Evolutionary conservation across 371 early-diverging fungal species (phyloP).

Genomic region (Mucor lusitanicus): DNA sequence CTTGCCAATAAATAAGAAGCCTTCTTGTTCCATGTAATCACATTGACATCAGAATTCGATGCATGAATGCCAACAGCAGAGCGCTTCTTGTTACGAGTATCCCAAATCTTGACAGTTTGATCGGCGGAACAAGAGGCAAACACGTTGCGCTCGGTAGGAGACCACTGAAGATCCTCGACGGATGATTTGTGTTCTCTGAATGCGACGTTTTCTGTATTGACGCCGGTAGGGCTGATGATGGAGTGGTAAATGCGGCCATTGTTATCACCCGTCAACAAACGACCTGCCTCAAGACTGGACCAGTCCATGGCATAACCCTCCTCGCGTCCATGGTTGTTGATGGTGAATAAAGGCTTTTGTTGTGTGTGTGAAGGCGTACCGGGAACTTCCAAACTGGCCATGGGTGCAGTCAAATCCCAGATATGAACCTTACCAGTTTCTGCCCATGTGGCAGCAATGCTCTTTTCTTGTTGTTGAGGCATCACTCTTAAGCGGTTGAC

Average conservation of each 20-base stretch:
- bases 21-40: slow-evolving; percentile 92
- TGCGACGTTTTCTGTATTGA: slow-evolving; percentile 70
- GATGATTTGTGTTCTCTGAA: slow-evolving; percentile 86
- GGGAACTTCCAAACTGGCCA: slow-evolving; percentile 79
- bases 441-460: slow-evolving; percentile 90
- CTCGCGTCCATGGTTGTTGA: slow-evolving; percentile 74
- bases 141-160: slow-evolving; percentile 84
- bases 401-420: slow-evolving; percentile 78
- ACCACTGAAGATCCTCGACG: slow-evolving; percentile 97
- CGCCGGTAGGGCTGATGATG: slow-evolving; percentile 57
- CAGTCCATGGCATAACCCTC: slow-evolving; percentile 98
- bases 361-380: slow-evolving; percentile 67
- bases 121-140: slow-evolving; percentile 94
- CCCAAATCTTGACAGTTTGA: slow-evolving; percentile 94
- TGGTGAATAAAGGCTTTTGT: slow-evolving; percentile 75
- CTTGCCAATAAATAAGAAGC: slow-evolving; percentile 87
- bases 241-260: slow-evolving; percentile 82
- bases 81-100: slow-evolving; percentile 78
- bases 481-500: slow-evolving; percentile 88
- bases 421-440: slow-evolving; percentile 94
- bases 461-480: slow-evolving; percentile 60
- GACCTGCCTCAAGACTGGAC: slow-evolving; percentile 70
- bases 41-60: slow-evolving; percentile 91
- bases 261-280: slow-evolving; percentile 89
- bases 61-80: slow-evolving; percentile 81